Percentiles rank a stretch among this genome's conserved stretches.
Evolutionary conservation across 768 basidiomycete genomes (phyloP).

Genomic region (Pisolithus sp.): DNA sequence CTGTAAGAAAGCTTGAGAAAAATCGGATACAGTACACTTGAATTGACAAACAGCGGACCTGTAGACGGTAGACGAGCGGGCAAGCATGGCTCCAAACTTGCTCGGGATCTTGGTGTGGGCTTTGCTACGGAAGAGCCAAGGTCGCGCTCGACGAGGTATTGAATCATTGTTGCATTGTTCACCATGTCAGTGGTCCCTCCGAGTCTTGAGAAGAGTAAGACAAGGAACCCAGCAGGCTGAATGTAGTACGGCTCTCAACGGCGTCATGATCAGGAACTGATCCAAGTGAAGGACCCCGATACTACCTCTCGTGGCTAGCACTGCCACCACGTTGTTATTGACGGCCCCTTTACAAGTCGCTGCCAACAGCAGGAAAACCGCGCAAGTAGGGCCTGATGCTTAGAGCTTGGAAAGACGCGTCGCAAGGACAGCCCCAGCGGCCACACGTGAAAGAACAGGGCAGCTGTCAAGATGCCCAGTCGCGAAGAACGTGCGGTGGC

Average conservation of each 20-base stretch:
- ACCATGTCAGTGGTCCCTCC: constrained; percentile 29
- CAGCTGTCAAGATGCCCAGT: constrained; percentile 19
- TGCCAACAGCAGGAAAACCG: no score
- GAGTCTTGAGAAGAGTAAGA: neutral
- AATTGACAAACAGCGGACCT: constrained; percentile 34
- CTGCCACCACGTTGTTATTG: no score
- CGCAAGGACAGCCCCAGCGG: neutral
- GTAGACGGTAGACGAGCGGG: constrained; percentile 64
- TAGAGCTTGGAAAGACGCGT: constrained; percentile 18
- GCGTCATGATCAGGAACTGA: no score
- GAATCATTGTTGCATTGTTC: constrained; percentile 44
- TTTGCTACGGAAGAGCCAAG: constrained; percentile 11
- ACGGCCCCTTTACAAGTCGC: no score
- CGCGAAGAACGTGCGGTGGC: constrained; percentile 23
- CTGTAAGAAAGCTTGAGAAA: constrained; percentile 53
- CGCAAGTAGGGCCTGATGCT: constrained; percentile 9
- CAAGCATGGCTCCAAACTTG: constrained; percentile 50
- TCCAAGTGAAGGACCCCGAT: no score
- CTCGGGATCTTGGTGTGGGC: constrained; percentile 32
- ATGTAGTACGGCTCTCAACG: no score
- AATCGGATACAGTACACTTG: constrained; percentile 15
- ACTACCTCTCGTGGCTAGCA: no score
- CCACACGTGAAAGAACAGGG: constrained; percentile 1
- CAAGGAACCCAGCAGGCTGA: neutral
- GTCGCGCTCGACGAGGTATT: constrained; percentile 20